These are phyloP conservation scores for Handroanthus guayacan DNA, from an alignment of 257 asterid species.

Conservation along the genomic window DNA sequence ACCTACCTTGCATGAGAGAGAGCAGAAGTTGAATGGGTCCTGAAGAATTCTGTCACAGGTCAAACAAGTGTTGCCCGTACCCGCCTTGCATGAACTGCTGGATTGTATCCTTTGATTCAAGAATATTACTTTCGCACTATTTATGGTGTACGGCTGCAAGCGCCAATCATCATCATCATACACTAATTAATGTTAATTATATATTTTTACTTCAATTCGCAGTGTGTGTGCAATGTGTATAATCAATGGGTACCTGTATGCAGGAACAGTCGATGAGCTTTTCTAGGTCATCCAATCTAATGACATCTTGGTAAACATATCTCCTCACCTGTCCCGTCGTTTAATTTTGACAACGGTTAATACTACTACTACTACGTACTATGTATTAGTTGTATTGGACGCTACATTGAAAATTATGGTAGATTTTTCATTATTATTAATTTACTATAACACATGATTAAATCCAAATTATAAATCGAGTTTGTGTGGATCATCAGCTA, in stretches of 20 bases:
- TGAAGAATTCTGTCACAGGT: conserved; percentile 69
- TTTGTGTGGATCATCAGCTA: too few relatives aligned
- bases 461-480: too few relatives aligned
- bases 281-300: conserved; percentile 67
- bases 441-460: too few relatives aligned
- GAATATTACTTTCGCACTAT: conserved; percentile 68
- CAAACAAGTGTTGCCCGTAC: conserved; percentile 54
- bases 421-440: too few relatives aligned
- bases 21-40: conserved; percentile 63
- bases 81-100: conserved; percentile 45
- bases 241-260: conserved; percentile 49
- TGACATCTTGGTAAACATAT: conserved; percentile 66
- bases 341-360: too few relatives aligned
- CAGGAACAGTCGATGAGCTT: conserved; percentile 62
- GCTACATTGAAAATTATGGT: too few relatives aligned
- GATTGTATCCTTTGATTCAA: conserved; percentile 62
- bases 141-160: conserved; percentile 64
- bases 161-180: too few relatives aligned
- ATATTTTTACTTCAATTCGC: too few relatives aligned
- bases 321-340: conserved; percentile 54
- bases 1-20: conserved; percentile 69
- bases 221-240: too few relatives aligned
- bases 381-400: too few relatives aligned
- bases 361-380: too few relatives aligned
- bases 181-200: too few relatives aligned